Base-by-base conservation (phyloP, 805 yeast genomes). In the Ascoidea asiatica region DNA sequence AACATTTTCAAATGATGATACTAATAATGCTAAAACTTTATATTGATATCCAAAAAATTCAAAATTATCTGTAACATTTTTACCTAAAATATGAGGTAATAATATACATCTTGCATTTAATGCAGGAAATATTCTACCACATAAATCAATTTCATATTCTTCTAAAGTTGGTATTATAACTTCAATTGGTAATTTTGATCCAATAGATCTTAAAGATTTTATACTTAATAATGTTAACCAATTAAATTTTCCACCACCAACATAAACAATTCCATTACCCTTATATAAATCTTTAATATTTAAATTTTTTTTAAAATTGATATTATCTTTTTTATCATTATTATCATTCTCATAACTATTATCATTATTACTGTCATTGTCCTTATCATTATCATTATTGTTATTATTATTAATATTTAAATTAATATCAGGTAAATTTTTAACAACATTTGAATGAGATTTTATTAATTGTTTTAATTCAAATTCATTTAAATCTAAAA, bases 1-100 rank as follows among this genome's bases (percentile, higher is more conserved):
- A n/a, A 81, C 82, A 52, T 81, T 77, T 52, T 83, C 84, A 58
- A 83, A 83, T 37, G 80, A 70, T 2, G 89, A 81, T 17, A 81
- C 81, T 45, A 84, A 65, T 42, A 84, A 54, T 0, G 90, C 83
- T 48, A 82, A 65, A 0, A 79, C 73, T 57, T 81, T 82, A 54
- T 73, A 75, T 51, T 81, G 88, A 57, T 78, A 81, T 8, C 77
- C 79, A 43, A 67, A 66, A 45, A 81, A 71, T 35, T 65, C 65
- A 49, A 79, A 78, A 50, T 66, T 64, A 37, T 62, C 53, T 55
- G 72, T 59, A 4, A 77, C 73, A 1, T 65, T 65, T 18, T 70
- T 60, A 18, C 90, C 89, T 48, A 80, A 67, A 4, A 78, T 75
- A 47, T 76, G 75, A 17, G 73, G 67, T 59, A 82, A 64, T 39